These are phyloP conservation scores for Suillus luteus DNA, from an alignment of 768 basidiomycete genomes.

Conservation along the genomic window DNA sequence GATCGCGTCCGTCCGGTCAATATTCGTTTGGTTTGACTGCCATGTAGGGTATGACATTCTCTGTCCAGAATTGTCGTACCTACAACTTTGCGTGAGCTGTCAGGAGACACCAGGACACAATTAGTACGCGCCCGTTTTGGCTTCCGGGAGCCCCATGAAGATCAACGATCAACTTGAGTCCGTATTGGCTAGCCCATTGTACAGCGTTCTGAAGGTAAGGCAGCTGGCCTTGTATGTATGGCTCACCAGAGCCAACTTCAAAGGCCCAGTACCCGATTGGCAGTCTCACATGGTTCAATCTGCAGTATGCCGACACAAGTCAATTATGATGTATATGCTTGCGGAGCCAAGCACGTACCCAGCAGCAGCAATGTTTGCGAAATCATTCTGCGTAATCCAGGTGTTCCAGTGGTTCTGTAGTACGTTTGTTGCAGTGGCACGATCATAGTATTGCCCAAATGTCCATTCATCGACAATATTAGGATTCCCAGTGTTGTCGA, in stretches of 20 bases:
- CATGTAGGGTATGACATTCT: conserved; percentile 60
- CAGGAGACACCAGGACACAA: neutral
- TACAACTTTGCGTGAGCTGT: conserved; percentile 29
- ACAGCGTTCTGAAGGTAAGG: conserved; percentile 69
- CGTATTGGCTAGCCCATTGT: conserved; percentile 66
- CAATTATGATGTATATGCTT: conserved; percentile 7
- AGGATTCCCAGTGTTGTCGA: conserved; percentile 53
- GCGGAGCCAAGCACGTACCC: conserved; percentile 46
- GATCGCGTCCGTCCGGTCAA: conserved; percentile 65
- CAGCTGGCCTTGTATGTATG: conserved; percentile 76
- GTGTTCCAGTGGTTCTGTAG: conserved; percentile 76
- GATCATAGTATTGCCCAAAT: conserved; percentile 64
- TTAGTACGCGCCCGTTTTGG: conserved; percentile 66
- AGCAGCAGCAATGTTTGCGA: conserved; percentile 70
- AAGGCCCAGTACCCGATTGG: conserved; percentile 93
- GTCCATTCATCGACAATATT: conserved; percentile 79
- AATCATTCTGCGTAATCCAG: conserved; percentile 85
- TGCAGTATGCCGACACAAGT: conserved; percentile 30
- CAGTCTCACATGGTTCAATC: conserved; percentile 79
- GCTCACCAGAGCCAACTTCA: conserved; percentile 76
- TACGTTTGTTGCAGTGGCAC: conserved; percentile 45
- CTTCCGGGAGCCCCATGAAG: conserved; percentile 81
- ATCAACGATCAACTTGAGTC: conserved; percentile 82
- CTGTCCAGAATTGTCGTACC: conserved; percentile 84
- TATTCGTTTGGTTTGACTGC: conserved; percentile 66